Conservation (phyloP, 306 rosid genomes). For the Rubus idaeus region DNA sequence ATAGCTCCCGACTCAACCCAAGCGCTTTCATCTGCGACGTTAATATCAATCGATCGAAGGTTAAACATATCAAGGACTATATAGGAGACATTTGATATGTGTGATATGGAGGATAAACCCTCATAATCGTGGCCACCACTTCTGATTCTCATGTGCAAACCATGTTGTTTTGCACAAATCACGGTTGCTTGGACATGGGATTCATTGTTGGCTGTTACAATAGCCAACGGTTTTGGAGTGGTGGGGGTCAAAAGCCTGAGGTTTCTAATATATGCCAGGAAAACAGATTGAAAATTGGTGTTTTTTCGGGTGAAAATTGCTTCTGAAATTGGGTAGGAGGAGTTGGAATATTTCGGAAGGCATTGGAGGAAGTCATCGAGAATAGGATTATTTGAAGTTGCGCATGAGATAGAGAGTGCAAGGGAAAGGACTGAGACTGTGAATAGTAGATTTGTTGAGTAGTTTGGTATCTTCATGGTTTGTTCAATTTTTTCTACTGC, state of each 20-base stretch:
- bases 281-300: constrained; percentile 15
- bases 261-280: constrained; percentile 27
- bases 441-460: not conserved
- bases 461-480: not conserved
- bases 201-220: constrained; percentile 16
- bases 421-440: constrained; percentile 3
- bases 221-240: constrained; percentile 31
- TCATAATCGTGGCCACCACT: constrained; percentile 46
- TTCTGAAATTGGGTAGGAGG: constrained; percentile 15
- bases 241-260: constrained; percentile 5
- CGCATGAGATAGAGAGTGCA: not conserved
- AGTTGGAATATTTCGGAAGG: not conserved
- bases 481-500: not conserved
- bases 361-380: constrained; percentile 12
- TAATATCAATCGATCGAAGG: constrained; percentile 34
- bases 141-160: constrained; percentile 27
- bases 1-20: constrained; percentile 76
- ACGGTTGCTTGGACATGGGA: constrained; percentile 34
- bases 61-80: constrained; percentile 42
- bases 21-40: constrained; percentile 34
- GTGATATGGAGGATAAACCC: constrained; percentile 25
- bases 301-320: constrained; percentile 24
- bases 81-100: constrained; percentile 19
- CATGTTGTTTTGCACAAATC: constrained; percentile 16
- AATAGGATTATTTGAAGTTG: not conserved